Base-by-base conservation (phyloP, 2,329 filamentous ascomycete genomes). In the Hymenoscyphus linearis region DNA sequence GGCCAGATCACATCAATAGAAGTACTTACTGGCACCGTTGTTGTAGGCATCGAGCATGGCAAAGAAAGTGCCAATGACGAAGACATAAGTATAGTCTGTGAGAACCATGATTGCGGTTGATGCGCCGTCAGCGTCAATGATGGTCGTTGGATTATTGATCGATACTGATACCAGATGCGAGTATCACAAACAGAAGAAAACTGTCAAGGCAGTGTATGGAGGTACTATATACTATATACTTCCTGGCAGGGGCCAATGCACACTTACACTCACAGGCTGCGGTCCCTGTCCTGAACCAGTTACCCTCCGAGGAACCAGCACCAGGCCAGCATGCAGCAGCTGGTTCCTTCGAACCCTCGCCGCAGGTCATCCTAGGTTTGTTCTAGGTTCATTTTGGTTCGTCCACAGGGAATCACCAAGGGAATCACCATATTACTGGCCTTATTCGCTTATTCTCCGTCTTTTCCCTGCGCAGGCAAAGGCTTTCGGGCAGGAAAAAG, bases 31-130 rank as follows among this genome's bases (percentile, higher is more conserved):
- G 63, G 72, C 72, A 78, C 82, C 82, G 65, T 84, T 85, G 71
- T 85, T 85, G 79, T 79, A 85, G 22, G 81, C 81, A 73, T 85
- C 82, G 34, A 85, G 78, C 59, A 82, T 77, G 31, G 82, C 80
- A 71, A 85, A 84, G 59, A 84, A 74, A 25, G 79, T 78, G 64
- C 80, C 80, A 60, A 85, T 77, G 66, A 76, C 81, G 71, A 85
- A 84, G 62, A 85, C 75, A 67, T 84, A 85, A 66, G 80, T 78
- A 69, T 81, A 85, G 58, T 83, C 74, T 63, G 75, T 71, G 61
- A 84, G 63, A 50, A 50, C 44, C 67, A 66, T 69, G 35, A 62
- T 68, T 60, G 52, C 60, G 58, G 58, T 34, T 35, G 47, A 31
- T 31, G 58, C 55, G 31, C 31, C 3, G 27, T 31, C 2, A 5